These are phyloP conservation scores for Striga asiatica DNA, from an alignment of 257 asterid species.

Conservation along the genomic window DNA sequence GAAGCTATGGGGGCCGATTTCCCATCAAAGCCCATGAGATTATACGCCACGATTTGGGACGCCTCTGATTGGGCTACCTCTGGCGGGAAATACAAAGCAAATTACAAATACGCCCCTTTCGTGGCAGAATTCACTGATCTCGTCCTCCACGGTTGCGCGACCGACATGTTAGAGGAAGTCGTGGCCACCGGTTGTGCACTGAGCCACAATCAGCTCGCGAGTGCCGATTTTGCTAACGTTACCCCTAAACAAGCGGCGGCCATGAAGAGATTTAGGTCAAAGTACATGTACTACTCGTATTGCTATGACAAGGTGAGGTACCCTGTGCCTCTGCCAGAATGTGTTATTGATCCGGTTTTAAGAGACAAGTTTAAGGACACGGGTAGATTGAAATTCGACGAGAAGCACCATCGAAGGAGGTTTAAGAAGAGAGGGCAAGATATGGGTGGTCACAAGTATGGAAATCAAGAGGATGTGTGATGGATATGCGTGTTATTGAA, in stretches of 20 bases:
- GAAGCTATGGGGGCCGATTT: slow-evolving; percentile 80
- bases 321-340: slow-evolving; percentile 50
- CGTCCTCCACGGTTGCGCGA: slow-evolving; percentile 61
- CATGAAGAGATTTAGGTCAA: slow-evolving; percentile 53
- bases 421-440: slow-evolving; percentile 31
- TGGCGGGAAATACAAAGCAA: slow-evolving; percentile 64
- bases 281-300: slow-evolving; percentile 68
- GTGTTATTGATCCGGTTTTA: slow-evolving; percentile 47
- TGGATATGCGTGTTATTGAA: background rate
- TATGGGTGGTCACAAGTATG: slow-evolving; percentile 25
- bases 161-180: slow-evolving; percentile 59
- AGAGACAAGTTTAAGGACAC: slow-evolving; percentile 43
- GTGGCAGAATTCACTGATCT: slow-evolving; percentile 71
- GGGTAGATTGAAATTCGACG: slow-evolving; percentile 50
- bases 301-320: slow-evolving; percentile 65
- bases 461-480: slow-evolving; percentile 33
- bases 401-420: slow-evolving; percentile 28
- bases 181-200: slow-evolving; percentile 22
- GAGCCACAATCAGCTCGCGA: slow-evolving; percentile 23
- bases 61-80: slow-evolving; percentile 98
- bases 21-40: slow-evolving; percentile 85
- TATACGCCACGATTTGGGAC: slow-evolving; percentile 94
- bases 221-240: slow-evolving; percentile 28
- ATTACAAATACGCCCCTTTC: slow-evolving; percentile 87
- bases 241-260: slow-evolving; percentile 39